Base-by-base conservation (phyloP, 2,329 filamentous ascomycete species). In the Domatiomyces globalis region DNA sequence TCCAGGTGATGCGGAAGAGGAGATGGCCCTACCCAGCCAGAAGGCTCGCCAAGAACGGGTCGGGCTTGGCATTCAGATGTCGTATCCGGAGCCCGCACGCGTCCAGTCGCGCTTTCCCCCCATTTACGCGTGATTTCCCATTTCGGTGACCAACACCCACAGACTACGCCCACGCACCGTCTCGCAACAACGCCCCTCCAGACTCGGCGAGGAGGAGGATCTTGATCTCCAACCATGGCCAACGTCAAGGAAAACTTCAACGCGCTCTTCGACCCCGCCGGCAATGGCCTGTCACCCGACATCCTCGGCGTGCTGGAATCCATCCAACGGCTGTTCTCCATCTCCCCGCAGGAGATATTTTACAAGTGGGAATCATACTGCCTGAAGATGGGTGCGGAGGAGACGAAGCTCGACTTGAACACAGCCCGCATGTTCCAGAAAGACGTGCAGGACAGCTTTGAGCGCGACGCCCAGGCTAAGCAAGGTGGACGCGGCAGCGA, bases 301-400 rank as follows among this genome's bases (percentile, higher is more conserved):
- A 78, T 96, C 52, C 72, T 87, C 57, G 72, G 76, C 49, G 89
- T 95, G 70, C 74, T 98, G 59, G 78, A 84, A 64, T 94, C 87
- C 53, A 94, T 95, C 65, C 78, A 92, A 71, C 81, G 83, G 50
- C 75, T 96, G 54, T 87, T 95, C 69, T 81, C 80, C 46, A 77
- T 96, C 54, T 79, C 81, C 15, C 76, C 82, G 33, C 83, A 96
- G 66, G 92, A 96, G 65, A 75, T 96, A 22, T 95, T 87, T 69
- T 95, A 87, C 79, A 96, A 96, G 75, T 98, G 92, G 92, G 92
- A 98, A 68, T 90, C 88, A 0, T 96, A 95, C 74, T 89, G 85
- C 67, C 84, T 98, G 65, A 94, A 90, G 69, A 88, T 96, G 82
- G 87, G 89, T 20, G 72, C 80, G 46, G 87, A 94, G 51, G 84